Base-by-base conservation (phyloP, 208 protist genomes). In the Acanthamoeba sp. region DNA sequence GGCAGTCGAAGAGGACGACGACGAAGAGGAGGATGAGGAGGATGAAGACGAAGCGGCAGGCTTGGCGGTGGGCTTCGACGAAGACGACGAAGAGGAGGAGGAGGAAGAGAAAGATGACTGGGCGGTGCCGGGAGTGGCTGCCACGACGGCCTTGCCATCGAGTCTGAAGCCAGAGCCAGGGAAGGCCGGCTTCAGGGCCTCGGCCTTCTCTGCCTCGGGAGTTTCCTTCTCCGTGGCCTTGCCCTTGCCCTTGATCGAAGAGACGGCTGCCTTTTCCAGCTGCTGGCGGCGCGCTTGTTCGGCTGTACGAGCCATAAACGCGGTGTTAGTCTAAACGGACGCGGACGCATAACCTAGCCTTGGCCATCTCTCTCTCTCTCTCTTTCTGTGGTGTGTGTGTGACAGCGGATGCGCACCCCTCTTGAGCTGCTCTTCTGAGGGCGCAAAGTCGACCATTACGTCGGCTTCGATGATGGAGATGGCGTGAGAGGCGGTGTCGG, bases 391-490 rank as follows among this genome's bases (percentile, higher is more conserved):
- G 34, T 20, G 36, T 12, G 66, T 6, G 0, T 42, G 16, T 40
- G 27, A 1, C 10, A 34, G 69, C n/a, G n/a, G n/a, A n/a, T 42
- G 29, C 57, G 38, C 32, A 78, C 62, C 88, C 40, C 78, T 93
- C 48, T 57, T 78, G 59, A 78, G 90, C 32, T 84, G 50, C 22
- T 64, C 90, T 20, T 55, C 27, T 24, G 95, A 91, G 45, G 95
- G 80, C 22, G 94, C 96, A 95, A 97, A 97, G 78, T 97, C 96
- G 34, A 96, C 94, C 40, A 88, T 87, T 20, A 97, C 50, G 82
- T 97, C 96, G 48, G 95, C 78, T 45, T 97, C 95, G 29, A 97
- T 90, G 91, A 96, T 95, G 42, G 92, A 95, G 50, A 97, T 92
- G 32, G 95, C 95, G 40, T 91, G 55, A 2, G 78, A 55, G 64